Conservation (phyloP, 2,329 filamentous ascomycete genomes). For the Ophiostoma novo-ulmi region DNA sequence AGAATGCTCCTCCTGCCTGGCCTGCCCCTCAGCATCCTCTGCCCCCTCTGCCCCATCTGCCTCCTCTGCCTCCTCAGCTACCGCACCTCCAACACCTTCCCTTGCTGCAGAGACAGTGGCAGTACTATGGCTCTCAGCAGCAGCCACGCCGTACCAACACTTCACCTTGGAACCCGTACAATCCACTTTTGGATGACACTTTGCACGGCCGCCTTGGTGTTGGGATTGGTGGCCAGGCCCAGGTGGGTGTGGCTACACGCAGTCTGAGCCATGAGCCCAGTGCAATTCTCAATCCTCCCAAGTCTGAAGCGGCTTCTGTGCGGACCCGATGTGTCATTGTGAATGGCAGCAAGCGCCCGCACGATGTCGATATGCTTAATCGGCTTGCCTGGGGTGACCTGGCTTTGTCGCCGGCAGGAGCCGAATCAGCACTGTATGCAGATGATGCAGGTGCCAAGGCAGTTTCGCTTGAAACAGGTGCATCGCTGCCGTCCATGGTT, state of each 20-base stretch:
- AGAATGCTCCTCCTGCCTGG: not conserved
- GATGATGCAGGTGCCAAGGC: not conserved
- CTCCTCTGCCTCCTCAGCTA: too few species aligned
- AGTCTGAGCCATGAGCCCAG: not conserved
- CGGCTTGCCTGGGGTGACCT: not conserved
- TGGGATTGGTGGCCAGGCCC: not conserved
- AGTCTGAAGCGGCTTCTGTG: not conserved
- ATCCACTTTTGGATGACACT: not conserved
- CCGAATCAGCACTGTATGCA: not conserved
- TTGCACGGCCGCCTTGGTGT: not conserved
- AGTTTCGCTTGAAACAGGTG: not conserved
- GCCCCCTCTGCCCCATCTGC: too few species aligned
- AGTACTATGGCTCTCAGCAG: not conserved
- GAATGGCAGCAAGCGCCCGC: not conserved
- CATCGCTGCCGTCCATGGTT: not conserved
- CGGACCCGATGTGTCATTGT: not conserved
- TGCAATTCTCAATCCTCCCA: not conserved
- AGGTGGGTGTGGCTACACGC: not conserved
- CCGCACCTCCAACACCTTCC: too few species aligned
- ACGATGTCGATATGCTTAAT: constrained; percentile 5
- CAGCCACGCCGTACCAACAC: too few species aligned
- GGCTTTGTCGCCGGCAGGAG: not conserved
- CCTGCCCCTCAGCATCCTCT: not conserved
- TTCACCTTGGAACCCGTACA: not conserved
- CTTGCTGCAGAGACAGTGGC: not conserved